Evolutionary conservation across 2,329 filamentous ascomycete genomes (phyloP).

Genomic region (Botrytis pseudocinerea): DNA sequence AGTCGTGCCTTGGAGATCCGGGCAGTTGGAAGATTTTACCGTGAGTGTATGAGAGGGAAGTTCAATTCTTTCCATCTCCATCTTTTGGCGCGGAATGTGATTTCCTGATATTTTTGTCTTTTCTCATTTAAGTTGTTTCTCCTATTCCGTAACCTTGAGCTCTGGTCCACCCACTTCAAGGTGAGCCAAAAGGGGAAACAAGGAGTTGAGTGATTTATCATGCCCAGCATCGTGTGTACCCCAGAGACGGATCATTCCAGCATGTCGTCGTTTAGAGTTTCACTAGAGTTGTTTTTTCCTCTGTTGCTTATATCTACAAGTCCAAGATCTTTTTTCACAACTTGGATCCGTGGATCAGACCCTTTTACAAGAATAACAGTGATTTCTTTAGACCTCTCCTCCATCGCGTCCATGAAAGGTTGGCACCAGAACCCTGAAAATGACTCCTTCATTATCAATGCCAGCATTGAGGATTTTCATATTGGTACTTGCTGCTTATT

Average conservation of each 20-base stretch:
- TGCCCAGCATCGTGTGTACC: not conserved
- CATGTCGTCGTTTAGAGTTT: not conserved
- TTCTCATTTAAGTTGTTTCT: not conserved
- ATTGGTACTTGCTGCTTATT: not conserved
- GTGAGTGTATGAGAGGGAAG: not conserved
- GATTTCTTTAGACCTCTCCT: no score
- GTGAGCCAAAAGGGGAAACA: not conserved
- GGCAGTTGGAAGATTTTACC: not conserved
- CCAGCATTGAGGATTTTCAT: no score
- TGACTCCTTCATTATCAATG: no score
- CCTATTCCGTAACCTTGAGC: not conserved
- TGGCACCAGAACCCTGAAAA: no score
- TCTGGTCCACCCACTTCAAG: not conserved
- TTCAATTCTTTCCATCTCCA: not conserved
- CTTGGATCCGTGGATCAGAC: no score
- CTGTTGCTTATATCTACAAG: not conserved
- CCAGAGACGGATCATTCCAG: not conserved
- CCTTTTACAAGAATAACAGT: no score
- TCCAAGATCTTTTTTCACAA: not conserved
- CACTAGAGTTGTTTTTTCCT: not conserved
- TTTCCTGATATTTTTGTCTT: not conserved
- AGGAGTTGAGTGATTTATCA: rapidly evolving
- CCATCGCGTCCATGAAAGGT: no score
- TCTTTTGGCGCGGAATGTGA: not conserved
- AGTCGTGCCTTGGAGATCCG: not conserved